phyloP scores from a whole-genome alignment of 495 filamentous ascomycete genomes.

The Lasiosphaeria hispida region DNA sequence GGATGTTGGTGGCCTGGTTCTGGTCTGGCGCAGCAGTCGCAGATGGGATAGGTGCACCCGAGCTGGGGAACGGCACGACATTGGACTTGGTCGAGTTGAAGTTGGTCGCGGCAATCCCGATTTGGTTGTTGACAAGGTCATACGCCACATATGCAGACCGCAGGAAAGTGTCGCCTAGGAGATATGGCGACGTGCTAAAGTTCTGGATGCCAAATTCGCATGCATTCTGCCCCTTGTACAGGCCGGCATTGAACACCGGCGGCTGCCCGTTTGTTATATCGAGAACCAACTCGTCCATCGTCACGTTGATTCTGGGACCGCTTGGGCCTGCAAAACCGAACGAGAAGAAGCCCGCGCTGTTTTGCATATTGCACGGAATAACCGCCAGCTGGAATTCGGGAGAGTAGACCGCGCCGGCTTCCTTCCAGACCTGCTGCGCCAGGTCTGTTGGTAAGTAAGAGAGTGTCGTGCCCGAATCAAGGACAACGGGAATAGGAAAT shows the following conservation, averaged over 20 bases:
- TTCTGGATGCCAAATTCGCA: conserved; percentile 80
- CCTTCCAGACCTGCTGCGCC: conserved; percentile 61
- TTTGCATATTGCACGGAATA: conserved; percentile 67
- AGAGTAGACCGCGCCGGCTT: conserved; percentile 60
- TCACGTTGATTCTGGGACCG: conserved; percentile 66
- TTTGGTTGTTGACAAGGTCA: conserved; percentile 84
- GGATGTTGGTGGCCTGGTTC: conserved; percentile 29
- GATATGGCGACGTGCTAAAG: conserved; percentile 54
- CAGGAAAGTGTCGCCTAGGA: conserved; percentile 95
- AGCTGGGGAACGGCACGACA: conserved; percentile 50
- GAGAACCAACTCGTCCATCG: conserved; percentile 75
- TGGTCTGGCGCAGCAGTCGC: conserved; percentile 47
- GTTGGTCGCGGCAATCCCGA: conserved; percentile 79
- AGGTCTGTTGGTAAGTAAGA: conserved; percentile 78
- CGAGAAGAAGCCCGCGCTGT: conserved; percentile 61
- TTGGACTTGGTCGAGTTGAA: conserved; percentile 72
- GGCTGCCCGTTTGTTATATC: conserved; percentile 49
- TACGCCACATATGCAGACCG: conserved; percentile 93
- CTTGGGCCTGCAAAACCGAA: conserved; percentile 68
- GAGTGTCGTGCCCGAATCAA: conserved; percentile 88
- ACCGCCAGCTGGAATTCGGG: conserved; percentile 51
- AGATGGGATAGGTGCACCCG: conserved; percentile 49
- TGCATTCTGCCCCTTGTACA: conserved; percentile 53
- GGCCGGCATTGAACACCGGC: conserved; percentile 41
- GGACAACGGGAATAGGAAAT: conserved; percentile 64